phyloP scores from a whole-genome alignment of 441 rosid genomes.

The Breynia disticha region DNA sequence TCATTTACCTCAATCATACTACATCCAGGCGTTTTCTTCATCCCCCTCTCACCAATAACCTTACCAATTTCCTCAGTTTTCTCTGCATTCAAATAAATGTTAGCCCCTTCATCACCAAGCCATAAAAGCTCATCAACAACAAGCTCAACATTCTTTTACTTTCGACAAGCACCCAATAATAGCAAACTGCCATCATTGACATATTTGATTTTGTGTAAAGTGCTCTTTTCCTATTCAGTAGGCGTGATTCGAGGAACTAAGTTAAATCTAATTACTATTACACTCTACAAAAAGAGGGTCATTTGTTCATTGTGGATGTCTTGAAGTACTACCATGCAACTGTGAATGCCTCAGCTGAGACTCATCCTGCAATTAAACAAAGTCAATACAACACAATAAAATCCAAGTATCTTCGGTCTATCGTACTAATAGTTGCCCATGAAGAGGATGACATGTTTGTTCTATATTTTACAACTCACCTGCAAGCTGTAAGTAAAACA shows the following conservation, averaged over 20 bases:
- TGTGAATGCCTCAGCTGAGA: conserved; percentile 51
- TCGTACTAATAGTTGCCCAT: background rate
- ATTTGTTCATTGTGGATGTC: conserved; percentile 30
- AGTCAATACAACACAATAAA: conserved; percentile 7
- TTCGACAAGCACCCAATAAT: conserved; percentile 39
- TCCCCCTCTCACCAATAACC: conserved; percentile 32
- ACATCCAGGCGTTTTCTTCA: conserved; percentile 46
- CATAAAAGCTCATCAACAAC: conserved; percentile 39
- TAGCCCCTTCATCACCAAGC: conserved; percentile 43
- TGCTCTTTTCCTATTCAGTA: no score
- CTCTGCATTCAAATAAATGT: conserved; percentile 27
- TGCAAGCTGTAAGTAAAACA: conserved; percentile 52
- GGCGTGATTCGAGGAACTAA: no score
- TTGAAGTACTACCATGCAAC: conserved; percentile 43
- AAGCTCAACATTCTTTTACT: conserved; percentile 41
- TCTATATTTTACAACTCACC: conserved; percentile 27
- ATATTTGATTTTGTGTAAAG: no score
- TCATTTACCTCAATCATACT: conserved; percentile 47
- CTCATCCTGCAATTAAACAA: conserved; percentile 35
- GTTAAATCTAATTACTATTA: background rate
- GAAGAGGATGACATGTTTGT: background rate
- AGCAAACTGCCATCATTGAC: no score
- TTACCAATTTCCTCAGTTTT: conserved; percentile 31
- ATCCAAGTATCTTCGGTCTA: background rate
- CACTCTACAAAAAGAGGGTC: conserved; percentile 3